These are phyloP conservation scores for Exophiala xenobiotica DNA, from an alignment of 2,329 filamentous ascomycete genomes.

Conservation along the genomic window DNA sequence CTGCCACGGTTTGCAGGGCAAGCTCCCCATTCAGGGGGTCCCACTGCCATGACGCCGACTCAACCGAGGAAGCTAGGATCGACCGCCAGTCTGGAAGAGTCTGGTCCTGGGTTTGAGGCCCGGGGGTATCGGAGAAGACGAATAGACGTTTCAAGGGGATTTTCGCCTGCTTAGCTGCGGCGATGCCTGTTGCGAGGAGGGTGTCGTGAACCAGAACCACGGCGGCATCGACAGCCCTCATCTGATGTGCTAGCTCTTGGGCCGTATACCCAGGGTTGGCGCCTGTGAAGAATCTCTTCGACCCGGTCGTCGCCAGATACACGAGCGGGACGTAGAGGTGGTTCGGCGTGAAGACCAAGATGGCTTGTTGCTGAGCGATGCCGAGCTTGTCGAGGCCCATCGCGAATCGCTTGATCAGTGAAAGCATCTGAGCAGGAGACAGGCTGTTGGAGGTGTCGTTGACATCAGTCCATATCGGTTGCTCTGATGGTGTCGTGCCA, in stretches of 20 bases:
- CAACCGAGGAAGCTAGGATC: constrained; percentile 46
- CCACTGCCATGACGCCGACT: constrained; percentile 41
- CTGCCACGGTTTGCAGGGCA: constrained; percentile 45
- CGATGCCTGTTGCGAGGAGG: constrained; percentile 44
- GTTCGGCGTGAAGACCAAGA: constrained; percentile 68
- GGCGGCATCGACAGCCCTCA: constrained; percentile 51
- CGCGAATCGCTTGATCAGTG: constrained; percentile 67
- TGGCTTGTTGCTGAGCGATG: constrained; percentile 61
- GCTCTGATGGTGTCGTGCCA: constrained; percentile 36
- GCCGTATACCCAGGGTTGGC: constrained; percentile 54
- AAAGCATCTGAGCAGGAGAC: constrained; percentile 58
- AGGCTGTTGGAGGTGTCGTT: constrained; percentile 61
- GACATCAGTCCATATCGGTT: constrained; percentile 57
- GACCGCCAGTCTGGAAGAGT: constrained; percentile 25
- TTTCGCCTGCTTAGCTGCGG: constrained; percentile 28
- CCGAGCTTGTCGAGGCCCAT: constrained; percentile 61
- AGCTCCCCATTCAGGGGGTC: constrained; percentile 13
- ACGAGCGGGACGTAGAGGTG: constrained; percentile 63
- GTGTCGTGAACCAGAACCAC: constrained; percentile 50
- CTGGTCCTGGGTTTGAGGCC: no score
- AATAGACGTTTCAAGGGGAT: constrained; percentile 18
- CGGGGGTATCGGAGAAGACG: constrained; percentile 25
- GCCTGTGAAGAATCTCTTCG: constrained; percentile 54
- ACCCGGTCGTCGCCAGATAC: constrained; percentile 40
- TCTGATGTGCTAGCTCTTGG: constrained; percentile 52